These are phyloP conservation scores for Lachancea fermentati DNA, from an alignment of 805 yeast species.

Conservation along the genomic window DNA sequence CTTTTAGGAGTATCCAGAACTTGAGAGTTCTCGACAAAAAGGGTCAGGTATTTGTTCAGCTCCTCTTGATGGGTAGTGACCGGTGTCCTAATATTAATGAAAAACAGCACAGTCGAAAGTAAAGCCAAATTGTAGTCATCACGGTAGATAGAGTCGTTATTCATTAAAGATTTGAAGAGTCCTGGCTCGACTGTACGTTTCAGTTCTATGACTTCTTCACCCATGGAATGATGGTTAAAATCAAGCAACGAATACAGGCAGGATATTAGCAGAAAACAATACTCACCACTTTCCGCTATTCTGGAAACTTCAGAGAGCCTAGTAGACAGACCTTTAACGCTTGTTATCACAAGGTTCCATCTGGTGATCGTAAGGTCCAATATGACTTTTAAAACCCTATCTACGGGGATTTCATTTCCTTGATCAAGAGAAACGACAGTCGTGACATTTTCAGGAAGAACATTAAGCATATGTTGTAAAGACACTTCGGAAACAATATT, in stretches of 20 bases:
- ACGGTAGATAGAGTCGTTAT: conserved; percentile 9
- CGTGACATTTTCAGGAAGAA: conserved; percentile 43
- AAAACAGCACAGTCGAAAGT: conserved; percentile 32
- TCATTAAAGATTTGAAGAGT: conserved; percentile 12
- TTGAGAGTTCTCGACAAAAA: conserved; percentile 33
- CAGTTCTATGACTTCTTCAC: conserved; percentile 12
- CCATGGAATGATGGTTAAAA: conserved; percentile 18
- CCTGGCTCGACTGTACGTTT: conserved; percentile 19
- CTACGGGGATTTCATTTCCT: conserved; percentile 27
- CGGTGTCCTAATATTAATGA: conserved; percentile 31
- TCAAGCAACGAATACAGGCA: conserved; percentile 25
- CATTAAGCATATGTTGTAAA: conserved; percentile 45
- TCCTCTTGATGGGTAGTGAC: conserved; percentile 39
- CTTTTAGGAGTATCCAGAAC: conserved; percentile 22
- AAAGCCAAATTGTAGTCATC: conserved; percentile 26
- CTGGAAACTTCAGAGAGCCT: conserved; percentile 14
- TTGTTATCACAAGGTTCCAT: conserved; percentile 26
- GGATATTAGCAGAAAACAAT: conserved; percentile 26
- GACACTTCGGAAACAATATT: conserved; percentile 45
- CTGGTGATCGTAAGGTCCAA: conserved; percentile 32
- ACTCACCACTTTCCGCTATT: conserved; percentile 14
- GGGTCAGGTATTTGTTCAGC: conserved; percentile 33
- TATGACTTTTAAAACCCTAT: conserved; percentile 33
- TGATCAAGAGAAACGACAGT: conserved; percentile 25
- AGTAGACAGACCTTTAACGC: conserved; percentile 20